Percentiles rank a stretch among this genome's conserved stretches.
phyloP scores from a whole-genome alignment of 805 yeast species.

The Ogataea pilisensis region DNA sequence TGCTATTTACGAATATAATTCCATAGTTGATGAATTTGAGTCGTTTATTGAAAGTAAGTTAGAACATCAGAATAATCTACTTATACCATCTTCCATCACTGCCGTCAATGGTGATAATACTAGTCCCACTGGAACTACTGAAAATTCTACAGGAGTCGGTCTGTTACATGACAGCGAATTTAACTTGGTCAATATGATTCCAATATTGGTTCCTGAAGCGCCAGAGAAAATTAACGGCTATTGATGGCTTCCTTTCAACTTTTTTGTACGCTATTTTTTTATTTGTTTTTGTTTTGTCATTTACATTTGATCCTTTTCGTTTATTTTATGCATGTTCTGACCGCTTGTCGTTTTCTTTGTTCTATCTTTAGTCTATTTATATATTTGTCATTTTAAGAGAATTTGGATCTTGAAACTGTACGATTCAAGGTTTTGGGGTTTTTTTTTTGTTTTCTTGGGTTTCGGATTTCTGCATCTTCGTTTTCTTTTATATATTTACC shows the following conservation, averaged over 20 bases:
- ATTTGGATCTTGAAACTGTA: too few relatives aligned
- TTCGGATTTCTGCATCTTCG: too few relatives aligned
- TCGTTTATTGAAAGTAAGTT: conserved; percentile 27
- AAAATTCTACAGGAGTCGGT: conserved; percentile 2
- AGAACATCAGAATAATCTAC: conserved; percentile 1
- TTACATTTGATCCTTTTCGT: too few relatives aligned
- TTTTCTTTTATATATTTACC: too few relatives aligned
- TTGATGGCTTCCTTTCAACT: conserved; percentile 5
- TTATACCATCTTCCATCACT: too few relatives aligned
- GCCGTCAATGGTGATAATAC: conserved; percentile 1
- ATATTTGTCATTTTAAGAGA: too few relatives aligned
- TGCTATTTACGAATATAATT: conserved; percentile 49
- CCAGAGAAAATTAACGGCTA: conserved; percentile 26
- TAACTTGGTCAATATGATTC: conserved; percentile 21
- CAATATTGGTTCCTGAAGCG: conserved; percentile 32
- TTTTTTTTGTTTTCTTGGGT: too few relatives aligned
- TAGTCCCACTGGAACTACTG: too few relatives aligned
- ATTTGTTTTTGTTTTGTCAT: conserved; percentile 1
- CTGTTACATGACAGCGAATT: background rate
- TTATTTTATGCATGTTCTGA: background rate
- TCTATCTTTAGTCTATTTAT: too few relatives aligned
- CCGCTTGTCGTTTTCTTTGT: conserved; percentile 1
- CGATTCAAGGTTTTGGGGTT: too few relatives aligned
- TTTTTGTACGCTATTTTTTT: background rate
- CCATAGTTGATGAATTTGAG: conserved; percentile 44